phyloP scores from a whole-genome alignment of 2,329 filamentous ascomycete genomes.

The Lomentospora prolificans region DNA sequence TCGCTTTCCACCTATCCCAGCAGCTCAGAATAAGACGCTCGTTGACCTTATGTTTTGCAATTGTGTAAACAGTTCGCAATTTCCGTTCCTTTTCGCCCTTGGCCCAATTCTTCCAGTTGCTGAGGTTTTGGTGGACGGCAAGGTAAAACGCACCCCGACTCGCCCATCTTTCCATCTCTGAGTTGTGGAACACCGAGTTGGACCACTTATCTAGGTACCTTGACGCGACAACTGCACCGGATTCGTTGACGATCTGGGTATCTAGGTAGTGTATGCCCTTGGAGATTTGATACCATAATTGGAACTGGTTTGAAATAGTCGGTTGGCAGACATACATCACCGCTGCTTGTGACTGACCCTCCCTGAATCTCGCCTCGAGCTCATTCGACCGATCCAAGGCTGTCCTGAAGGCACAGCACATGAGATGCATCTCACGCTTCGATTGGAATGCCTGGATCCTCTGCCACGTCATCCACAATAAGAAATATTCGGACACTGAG shows the following conservation, averaged over 20 bases:
- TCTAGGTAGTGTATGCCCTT: not conserved
- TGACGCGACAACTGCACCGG: not conserved
- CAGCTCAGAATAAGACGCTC: slow-evolving; percentile 11
- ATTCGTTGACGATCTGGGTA: not conserved
- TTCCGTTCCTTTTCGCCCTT: slow-evolving; percentile 15
- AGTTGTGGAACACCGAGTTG: not conserved
- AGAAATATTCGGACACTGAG: not conserved
- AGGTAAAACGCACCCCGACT: slow-evolving; percentile 16
- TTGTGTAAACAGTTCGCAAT: slow-evolving; percentile 10
- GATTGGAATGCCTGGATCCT: not conserved
- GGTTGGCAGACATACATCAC: not conserved
- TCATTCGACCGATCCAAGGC: not conserved
- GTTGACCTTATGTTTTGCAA: slow-evolving; percentile 9
- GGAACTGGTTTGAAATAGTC: not conserved
- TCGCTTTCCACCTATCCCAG: slow-evolving; percentile 10
- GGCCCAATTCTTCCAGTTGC: slow-evolving; percentile 19
- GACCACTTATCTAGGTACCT: slow-evolving; percentile 10
- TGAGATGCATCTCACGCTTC: not conserved
- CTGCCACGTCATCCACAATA: slow-evolving; percentile 1
- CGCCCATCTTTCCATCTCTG: slow-evolving; percentile 13
- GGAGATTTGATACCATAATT: not conserved
- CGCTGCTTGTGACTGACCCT: not conserved
- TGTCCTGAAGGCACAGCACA: not conserved
- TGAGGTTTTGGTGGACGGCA: slow-evolving; percentile 17
- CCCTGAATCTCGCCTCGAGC: not conserved